phyloP scores from a whole-genome alignment of 1,139 yeast species.

The Taphrina flavorubra region DNA sequence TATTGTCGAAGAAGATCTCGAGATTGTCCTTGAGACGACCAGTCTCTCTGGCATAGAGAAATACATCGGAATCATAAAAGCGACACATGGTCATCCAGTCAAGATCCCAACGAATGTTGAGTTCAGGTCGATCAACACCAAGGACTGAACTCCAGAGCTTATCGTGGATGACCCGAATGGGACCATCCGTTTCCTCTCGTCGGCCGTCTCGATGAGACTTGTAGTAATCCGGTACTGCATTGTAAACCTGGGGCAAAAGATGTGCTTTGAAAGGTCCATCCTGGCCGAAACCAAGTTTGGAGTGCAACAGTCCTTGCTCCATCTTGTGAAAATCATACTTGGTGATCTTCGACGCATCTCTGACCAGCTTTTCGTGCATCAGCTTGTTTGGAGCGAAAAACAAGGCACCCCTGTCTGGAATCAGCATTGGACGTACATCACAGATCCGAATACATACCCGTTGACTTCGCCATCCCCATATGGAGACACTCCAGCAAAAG shows the following conservation, averaged over 20 bases:
- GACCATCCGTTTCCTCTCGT: not conserved
- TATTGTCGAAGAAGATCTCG: slow-evolving; percentile 7
- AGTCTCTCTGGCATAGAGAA: slow-evolving; percentile 20
- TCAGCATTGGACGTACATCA: not conserved
- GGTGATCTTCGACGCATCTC: slow-evolving; percentile 4
- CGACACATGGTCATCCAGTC: slow-evolving; percentile 38
- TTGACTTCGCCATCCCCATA: slow-evolving; percentile 34
- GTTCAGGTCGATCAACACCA: not conserved
- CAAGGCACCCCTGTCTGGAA: slow-evolving; percentile 2
- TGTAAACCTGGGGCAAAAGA: slow-evolving; percentile 22
- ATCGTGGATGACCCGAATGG: slow-evolving; percentile 25
- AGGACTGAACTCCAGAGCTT: slow-evolving; percentile 21
- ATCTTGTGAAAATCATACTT: slow-evolving; percentile 16
- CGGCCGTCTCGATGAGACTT: slow-evolving; percentile 1
- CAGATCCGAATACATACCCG: slow-evolving; percentile 2
- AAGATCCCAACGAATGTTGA: slow-evolving; percentile 20
- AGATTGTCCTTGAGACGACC: slow-evolving; percentile 22
- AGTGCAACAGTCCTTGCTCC: slow-evolving; percentile 24
- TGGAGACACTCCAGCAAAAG: slow-evolving; percentile 22
- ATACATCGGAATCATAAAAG: slow-evolving; percentile 28
- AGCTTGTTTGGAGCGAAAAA: slow-evolving; percentile 21
- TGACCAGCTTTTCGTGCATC: slow-evolving; percentile 19
- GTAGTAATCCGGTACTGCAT: slow-evolving; percentile 25
- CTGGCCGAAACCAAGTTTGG: slow-evolving; percentile 27
- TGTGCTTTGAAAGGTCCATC: slow-evolving; percentile 24